Percentiles rank a stretch among this genome's conserved stretches.
These are phyloP conservation scores for Diplodia sapinea DNA, from an alignment of 2,329 filamentous ascomycete species.

Conservation along the genomic window DNA sequence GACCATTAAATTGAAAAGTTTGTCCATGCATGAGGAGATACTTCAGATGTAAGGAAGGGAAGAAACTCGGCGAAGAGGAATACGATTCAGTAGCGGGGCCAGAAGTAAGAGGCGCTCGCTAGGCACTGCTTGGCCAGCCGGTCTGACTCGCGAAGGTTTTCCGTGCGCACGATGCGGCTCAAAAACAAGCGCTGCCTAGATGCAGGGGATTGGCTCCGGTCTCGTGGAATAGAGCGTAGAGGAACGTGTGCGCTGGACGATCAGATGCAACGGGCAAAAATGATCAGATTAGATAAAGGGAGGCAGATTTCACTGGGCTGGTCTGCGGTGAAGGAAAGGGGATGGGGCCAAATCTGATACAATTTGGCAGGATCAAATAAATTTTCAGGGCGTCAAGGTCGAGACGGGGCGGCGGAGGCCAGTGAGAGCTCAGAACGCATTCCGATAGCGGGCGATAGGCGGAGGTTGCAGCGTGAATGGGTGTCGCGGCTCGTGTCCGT, in stretches of 20 bases:
- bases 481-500: neutral
- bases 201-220: neutral
- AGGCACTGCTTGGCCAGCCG: neutral
- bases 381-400: slow-evolving; percentile 8
- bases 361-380: slow-evolving; percentile 11
- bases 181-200: neutral
- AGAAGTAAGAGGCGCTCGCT: neutral
- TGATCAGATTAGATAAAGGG: slow-evolving; percentile 29
- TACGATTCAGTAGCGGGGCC: neutral
- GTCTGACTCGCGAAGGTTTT: slow-evolving; percentile 5
- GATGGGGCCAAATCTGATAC: slow-evolving; percentile 5
- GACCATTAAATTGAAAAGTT: neutral
- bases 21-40: neutral
- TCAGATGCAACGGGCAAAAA: slow-evolving; percentile 6
- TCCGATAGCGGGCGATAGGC: slow-evolving; percentile 16
- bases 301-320: neutral
- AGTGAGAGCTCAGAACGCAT: neutral
- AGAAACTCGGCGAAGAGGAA: neutral
- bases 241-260: neutral
- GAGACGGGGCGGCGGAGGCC: neutral
- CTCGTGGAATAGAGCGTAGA: neutral
- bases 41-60: neutral
- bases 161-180: slow-evolving; percentile 5
- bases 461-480: slow-evolving; percentile 8
- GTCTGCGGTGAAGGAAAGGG: slow-evolving; percentile 6